Percentiles rank a stretch among this genome's conserved stretches.
Conservation (phyloP, 495 filamentous ascomycete genomes). For the Xylaria intraflava region DNA sequence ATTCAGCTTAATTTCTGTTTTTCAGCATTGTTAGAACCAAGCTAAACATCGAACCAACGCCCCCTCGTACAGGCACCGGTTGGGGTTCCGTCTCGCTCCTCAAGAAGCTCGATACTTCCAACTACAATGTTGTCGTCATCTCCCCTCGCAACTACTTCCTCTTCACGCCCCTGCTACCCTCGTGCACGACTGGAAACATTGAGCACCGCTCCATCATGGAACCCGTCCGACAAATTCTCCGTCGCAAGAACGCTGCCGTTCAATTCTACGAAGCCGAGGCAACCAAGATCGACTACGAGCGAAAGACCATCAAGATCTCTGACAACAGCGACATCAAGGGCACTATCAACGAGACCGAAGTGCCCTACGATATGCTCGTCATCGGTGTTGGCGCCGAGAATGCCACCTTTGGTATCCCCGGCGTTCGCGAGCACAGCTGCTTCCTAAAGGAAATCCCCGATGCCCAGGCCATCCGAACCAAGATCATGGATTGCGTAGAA, state of each 20-base stretch:
- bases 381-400: slow-evolving; percentile 96
- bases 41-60: neutral
- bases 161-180: slow-evolving; percentile 94
- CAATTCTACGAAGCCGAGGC: slow-evolving; percentile 98
- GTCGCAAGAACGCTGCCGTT: slow-evolving; percentile 83
- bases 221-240: slow-evolving; percentile 87
- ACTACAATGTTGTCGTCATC: slow-evolving; percentile 96
- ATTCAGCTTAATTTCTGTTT: neutral
- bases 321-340: slow-evolving; percentile 94
- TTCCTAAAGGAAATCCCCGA: slow-evolving; percentile 98
- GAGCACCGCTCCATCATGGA: slow-evolving; percentile 99
- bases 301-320: slow-evolving; percentile 78
- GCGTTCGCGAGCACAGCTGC: slow-evolving; percentile 90
- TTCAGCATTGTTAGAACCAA: neutral
- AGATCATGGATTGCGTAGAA: slow-evolving; percentile 99
- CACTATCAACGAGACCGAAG: slow-evolving; percentile 71
- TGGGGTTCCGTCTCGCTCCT: slow-evolving; percentile 96
- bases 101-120: slow-evolving; percentile 96
- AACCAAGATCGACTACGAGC: slow-evolving; percentile 90
- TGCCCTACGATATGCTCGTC: slow-evolving; percentile 97
- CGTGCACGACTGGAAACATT: slow-evolving; percentile 93
- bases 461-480: slow-evolving; percentile 90
- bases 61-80: slow-evolving; percentile 61
- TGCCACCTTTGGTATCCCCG: slow-evolving; percentile 95
- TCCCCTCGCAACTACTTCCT: slow-evolving; percentile 99